phyloP scores from a whole-genome alignment of 345 rosid species.

The Aquilaria malaccensis region DNA sequence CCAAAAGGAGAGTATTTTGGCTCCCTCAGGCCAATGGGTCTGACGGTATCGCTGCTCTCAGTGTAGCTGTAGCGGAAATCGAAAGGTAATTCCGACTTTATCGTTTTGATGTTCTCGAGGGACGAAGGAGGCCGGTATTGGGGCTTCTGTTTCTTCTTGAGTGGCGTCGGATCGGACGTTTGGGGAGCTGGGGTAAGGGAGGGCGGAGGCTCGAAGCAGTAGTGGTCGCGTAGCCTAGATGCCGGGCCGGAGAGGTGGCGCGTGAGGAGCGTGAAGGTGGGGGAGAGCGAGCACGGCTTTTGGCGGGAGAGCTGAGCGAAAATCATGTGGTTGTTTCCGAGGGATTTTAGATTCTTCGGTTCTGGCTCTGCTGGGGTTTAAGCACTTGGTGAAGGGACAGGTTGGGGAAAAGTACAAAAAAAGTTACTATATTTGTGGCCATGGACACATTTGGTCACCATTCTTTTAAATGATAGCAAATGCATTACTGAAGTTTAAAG shows the following conservation, averaged over 20 bases:
- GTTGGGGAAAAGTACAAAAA: too few relatives aligned
- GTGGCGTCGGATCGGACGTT: conserved; percentile 12
- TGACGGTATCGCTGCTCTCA: conserved; percentile 54
- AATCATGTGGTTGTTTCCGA: conserved; percentile 21
- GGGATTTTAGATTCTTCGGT: too few relatives aligned
- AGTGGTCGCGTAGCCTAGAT: conserved; percentile 71
- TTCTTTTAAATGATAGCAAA: too few relatives aligned
- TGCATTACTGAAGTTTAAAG: too few relatives aligned
- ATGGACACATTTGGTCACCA: too few relatives aligned
- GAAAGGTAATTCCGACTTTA: conserved; percentile 56
- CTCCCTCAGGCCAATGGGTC: conserved; percentile 88
- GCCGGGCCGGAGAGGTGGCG: conserved; percentile 36
- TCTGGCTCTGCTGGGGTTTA: too few relatives aligned
- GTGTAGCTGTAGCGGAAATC: conserved; percentile 92
- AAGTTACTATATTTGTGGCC: too few relatives aligned
- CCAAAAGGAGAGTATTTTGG: conserved; percentile 97
- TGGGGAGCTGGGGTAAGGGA: conserved; percentile 38
- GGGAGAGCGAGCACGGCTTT: conserved; percentile 16
- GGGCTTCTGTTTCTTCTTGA: conserved; percentile 44
- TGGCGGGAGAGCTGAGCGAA: conserved; percentile 51
- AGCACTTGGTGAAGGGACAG: too few relatives aligned
- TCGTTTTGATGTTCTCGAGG: conserved; percentile 50
- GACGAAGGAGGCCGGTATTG: conserved; percentile 86
- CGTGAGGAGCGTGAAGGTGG: conserved; percentile 12
- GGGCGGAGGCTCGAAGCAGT: conserved; percentile 64